These are phyloP conservation scores for Phytophthora aleatoria DNA, from an alignment of 352 stramenopile genomes.

Conservation along the genomic window DNA sequence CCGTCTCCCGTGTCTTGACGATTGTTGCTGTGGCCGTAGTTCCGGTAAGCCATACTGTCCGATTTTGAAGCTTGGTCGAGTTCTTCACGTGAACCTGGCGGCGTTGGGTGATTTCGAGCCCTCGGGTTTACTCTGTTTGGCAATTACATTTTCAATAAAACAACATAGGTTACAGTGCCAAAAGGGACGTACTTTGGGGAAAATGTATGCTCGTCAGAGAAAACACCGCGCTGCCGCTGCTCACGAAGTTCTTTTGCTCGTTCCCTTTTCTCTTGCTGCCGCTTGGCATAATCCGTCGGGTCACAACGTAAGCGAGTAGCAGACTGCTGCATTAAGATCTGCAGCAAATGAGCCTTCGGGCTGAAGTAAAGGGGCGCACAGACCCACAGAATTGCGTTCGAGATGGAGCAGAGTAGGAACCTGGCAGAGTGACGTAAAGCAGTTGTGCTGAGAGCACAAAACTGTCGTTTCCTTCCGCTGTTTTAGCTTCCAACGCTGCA, in stretches of 20 bases:
- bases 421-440: not conserved
- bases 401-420: not conserved
- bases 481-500: constrained; percentile 9
- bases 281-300: constrained; percentile 81
- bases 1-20: constrained; percentile 38
- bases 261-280: constrained; percentile 79
- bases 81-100: constrained; percentile 59
- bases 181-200: constrained; percentile 58
- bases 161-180: not conserved
- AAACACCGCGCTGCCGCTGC: constrained; percentile 65
- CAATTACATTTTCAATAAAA: not conserved
- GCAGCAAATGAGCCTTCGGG: constrained; percentile 1
- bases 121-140: constrained; percentile 52
- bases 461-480: constrained; percentile 16
- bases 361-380: not conserved
- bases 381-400: not conserved
- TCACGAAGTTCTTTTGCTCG: constrained; percentile 76
- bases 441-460: constrained; percentile 17
- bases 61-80: constrained; percentile 37
- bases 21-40: constrained; percentile 60
- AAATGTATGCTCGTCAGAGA: constrained; percentile 83
- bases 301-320: constrained; percentile 70
- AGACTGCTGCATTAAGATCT: constrained; percentile 51
- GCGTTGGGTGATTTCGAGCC: constrained; percentile 21
- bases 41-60: constrained; percentile 24